These are phyloP conservation scores for Geotrichum candidum DNA, from an alignment of 1,139 yeast genomes.

Conservation along the genomic window DNA sequence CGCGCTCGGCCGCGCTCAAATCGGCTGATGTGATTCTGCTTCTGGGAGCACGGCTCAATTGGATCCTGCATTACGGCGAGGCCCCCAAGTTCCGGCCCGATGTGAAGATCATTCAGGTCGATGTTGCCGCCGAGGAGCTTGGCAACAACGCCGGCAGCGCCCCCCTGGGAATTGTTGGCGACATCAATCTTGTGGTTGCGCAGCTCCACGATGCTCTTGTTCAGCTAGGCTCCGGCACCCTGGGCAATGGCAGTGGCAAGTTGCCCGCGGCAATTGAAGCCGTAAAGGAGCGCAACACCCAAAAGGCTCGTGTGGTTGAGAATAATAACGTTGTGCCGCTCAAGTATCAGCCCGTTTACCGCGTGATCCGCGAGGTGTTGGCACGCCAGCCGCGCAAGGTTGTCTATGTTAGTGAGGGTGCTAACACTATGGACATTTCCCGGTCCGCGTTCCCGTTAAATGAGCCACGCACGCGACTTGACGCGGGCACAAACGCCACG, in stretches of 20 bases:
- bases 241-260: conserved; percentile 14
- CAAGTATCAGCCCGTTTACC: conserved; percentile 51
- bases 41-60: conserved; percentile 58
- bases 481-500: conserved; percentile 67
- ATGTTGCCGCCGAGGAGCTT: conserved; percentile 46
- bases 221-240: conserved; percentile 14
- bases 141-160: conserved; percentile 42
- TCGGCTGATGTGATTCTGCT: conserved; percentile 51
- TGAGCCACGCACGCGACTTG: conserved; percentile 49
- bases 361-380: conserved; percentile 40
- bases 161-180: conserved; percentile 46
- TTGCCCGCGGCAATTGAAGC: conserved; percentile 33
- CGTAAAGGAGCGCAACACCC: conserved; percentile 38
- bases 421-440: conserved; percentile 65
- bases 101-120: conserved; percentile 52
- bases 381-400: conserved; percentile 30
- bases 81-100: conserved; percentile 44
- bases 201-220: conserved; percentile 35
- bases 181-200: conserved; percentile 39
- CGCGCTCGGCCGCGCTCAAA: conserved; percentile 50
- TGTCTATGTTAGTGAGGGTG: conserved; percentile 55
- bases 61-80: conserved; percentile 62
- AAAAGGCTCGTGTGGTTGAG: conserved; percentile 33
- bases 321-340: conserved; percentile 32
- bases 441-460: conserved; percentile 52